A percentile compares a stretch with the other conserved stretches of the same genome.
Evolutionary conservation across 768 basidiomycete species (phyloP).

Genomic region (Piloderma croceum): DNA sequence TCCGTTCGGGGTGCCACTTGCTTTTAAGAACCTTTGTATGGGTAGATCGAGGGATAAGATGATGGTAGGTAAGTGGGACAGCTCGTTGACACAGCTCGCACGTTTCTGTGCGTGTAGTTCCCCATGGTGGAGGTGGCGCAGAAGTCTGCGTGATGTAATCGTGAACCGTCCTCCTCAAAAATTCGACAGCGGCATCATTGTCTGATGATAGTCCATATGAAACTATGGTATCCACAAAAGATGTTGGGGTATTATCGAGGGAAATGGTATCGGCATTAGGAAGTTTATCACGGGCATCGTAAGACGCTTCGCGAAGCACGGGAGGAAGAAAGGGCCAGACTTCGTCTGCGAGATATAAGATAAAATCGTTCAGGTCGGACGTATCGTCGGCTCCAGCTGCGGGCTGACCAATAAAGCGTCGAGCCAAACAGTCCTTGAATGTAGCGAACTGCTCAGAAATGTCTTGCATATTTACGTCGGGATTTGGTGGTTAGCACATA

Average conservation of each 20-base stretch:
- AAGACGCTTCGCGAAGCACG: slow-evolving; percentile 31
- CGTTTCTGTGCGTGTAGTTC: slow-evolving; percentile 42
- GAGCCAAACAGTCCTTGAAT: too few species aligned
- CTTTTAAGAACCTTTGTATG: slow-evolving; percentile 54
- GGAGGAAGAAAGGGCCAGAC: slow-evolving; percentile 41
- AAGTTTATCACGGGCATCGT: slow-evolving; percentile 27
- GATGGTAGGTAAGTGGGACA: slow-evolving; percentile 55
- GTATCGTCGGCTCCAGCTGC: too few species aligned
- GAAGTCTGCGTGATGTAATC: slow-evolving; percentile 43
- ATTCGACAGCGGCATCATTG: slow-evolving; percentile 33
- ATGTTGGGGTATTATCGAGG: slow-evolving; percentile 34
- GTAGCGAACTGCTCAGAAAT: too few species aligned
- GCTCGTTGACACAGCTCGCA: slow-evolving; percentile 59
- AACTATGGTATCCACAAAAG: slow-evolving; percentile 45
- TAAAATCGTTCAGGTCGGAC: slow-evolving; percentile 46
- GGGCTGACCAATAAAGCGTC: too few species aligned
- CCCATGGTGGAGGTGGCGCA: slow-evolving; percentile 49
- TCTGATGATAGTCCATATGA: slow-evolving; percentile 43
- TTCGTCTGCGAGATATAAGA: slow-evolving; percentile 46
- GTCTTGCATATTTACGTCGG: too few species aligned
- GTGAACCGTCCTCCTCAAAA: slow-evolving; percentile 36
- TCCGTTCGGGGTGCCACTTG: slow-evolving; percentile 48
- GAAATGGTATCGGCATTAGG: slow-evolving; percentile 33
- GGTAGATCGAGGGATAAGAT: slow-evolving; percentile 49
- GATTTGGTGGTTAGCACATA: too few species aligned